Base-by-base conservation (phyloP, 768 basidiomycete genomes). In the Tulasnella sp. region DNA sequence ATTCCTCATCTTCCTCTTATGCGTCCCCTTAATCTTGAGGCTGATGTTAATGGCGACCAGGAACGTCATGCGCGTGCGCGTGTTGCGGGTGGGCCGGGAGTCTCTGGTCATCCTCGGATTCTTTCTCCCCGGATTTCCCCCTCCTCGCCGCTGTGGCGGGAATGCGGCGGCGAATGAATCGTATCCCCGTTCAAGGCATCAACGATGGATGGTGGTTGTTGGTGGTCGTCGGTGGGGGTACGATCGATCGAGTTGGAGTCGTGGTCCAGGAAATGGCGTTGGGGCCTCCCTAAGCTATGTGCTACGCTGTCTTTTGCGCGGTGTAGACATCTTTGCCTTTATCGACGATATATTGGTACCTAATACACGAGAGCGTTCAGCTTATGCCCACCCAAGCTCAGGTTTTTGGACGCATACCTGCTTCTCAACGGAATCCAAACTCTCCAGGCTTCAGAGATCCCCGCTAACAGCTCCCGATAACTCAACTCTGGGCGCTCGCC, bases 401-500 rank as follows among this genome's bases (percentile, higher is more conserved):
- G n/a, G n/a, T n/a, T n/a, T n/a, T n/a, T n/a, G n/a, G n/a, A n/a
- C n/a, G n/a, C n/a, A n/a, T n/a, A 79, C 78, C 40, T 40, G 42
- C 44, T 79, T 79, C 44, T 44, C 71, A 27, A 40, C 78, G 27
- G 62, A 39, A 44, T 71, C 68, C 40, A 79, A 40, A 40, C 36
- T 73, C 31, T 24, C 78, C 78, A 79, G 21, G 27, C 44, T 39
- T 48, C 74, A 2, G 68, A 88, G 81, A 98, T 94, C 82, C 92
- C 83, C 44, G 84, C 84, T 82, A 98, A 86, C 52, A 98, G 86
- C 78, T 97, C 95, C 52, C 89, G 84, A 84, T 98, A 92, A 48
- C 88, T 85, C 79, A 95, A 85, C 12, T 87, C 85, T 14, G 94
- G 92, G 84, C 93, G 86, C 82, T 88, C 85, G 48, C 88, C 87